Conservation (phyloP, 78 protist species). For the slime mould (Dictyostelium discoideum) region DNA sequence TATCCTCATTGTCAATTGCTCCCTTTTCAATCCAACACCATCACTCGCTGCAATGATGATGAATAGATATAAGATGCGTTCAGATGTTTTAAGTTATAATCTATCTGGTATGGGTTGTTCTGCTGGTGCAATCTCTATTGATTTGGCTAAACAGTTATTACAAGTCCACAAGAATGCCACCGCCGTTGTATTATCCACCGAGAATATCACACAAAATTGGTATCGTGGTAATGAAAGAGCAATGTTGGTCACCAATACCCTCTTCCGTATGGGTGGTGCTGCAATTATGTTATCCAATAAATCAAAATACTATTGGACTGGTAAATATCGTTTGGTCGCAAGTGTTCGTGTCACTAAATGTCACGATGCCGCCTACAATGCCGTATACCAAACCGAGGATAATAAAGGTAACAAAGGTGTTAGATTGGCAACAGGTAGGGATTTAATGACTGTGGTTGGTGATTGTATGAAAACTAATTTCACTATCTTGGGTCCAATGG, state of each 20-base stretch:
- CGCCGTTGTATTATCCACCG: constrained; percentile 89
- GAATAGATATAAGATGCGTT: constrained; percentile 83
- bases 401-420: constrained; percentile 86
- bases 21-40: constrained; percentile 93
- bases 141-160: constrained; percentile 89
- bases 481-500: constrained; percentile 89
- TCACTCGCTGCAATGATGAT: constrained; percentile 90
- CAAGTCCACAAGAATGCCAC: constrained; percentile 79
- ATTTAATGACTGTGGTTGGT: constrained; percentile 82
- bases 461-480: constrained; percentile 86
- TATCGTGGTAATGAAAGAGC: constrained; percentile 84
- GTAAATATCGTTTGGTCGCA: constrained; percentile 72
- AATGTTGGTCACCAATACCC: constrained; percentile 89
- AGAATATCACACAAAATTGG: constrained; percentile 95
- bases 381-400: constrained; percentile 89
- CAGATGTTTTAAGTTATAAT: constrained; percentile 80
- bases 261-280: constrained; percentile 95
- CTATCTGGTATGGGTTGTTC: constrained; percentile 94
- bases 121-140: constrained; percentile 89
- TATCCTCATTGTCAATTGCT: constrained; percentile 92
- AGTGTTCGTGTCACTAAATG: constrained; percentile 77
- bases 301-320: constrained; percentile 68
- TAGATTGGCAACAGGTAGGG: constrained; percentile 77
- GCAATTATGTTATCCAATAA: constrained; percentile 92
- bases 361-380: constrained; percentile 72